phyloP scores from a whole-genome alignment of 164 flowering plant species.

The Umbilicus rupestris region DNA sequence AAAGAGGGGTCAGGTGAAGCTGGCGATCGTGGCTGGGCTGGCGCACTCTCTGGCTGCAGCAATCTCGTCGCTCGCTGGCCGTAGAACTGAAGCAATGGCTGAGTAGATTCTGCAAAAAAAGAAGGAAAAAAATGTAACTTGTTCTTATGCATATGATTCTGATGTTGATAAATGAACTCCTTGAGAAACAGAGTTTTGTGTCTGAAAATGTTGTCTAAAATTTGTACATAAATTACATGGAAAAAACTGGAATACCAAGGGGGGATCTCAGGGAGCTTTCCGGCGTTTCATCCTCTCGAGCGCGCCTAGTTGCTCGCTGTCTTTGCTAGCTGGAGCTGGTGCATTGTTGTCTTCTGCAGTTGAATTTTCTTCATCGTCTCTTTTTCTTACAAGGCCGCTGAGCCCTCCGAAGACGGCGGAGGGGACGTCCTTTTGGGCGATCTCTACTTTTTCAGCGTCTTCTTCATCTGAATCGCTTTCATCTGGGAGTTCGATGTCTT shows the following conservation, averaged over 20 bases:
- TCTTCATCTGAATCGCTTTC: slow-evolving; percentile 61
- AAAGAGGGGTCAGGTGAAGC: slow-evolving; percentile 27
- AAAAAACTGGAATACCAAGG: too few relatives aligned
- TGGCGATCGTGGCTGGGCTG: slow-evolving; percentile 16
- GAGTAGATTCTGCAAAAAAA: background rate
- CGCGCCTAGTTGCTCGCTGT: slow-evolving; percentile 52
- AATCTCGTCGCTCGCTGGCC: slow-evolving; percentile 12
- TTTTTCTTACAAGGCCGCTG: slow-evolving; percentile 23
- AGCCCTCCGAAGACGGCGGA: slow-evolving; percentile 77
- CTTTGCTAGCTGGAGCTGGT: slow-evolving; percentile 16
- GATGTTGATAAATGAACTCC: background rate
- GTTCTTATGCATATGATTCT: background rate
- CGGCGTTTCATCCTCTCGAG: slow-evolving; percentile 68
- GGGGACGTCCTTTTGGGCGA: slow-evolving; percentile 76
- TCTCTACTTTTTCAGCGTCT: slow-evolving; percentile 54
- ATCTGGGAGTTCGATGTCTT: slow-evolving; percentile 80
- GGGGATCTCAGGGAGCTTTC: slow-evolving; percentile 1
- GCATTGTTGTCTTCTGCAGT: slow-evolving; percentile 26
- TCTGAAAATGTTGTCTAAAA: background rate
- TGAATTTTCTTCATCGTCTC: slow-evolving; percentile 21
- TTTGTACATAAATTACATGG: too few relatives aligned
- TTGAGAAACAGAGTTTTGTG: background rate
- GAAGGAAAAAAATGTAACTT: background rate
- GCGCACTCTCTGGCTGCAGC: slow-evolving; percentile 22
- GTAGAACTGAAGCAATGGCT: background rate